Base-by-base conservation (phyloP, 2,329 filamentous ascomycete genomes). In the Ceratocystiopsis brevicomis region DNA sequence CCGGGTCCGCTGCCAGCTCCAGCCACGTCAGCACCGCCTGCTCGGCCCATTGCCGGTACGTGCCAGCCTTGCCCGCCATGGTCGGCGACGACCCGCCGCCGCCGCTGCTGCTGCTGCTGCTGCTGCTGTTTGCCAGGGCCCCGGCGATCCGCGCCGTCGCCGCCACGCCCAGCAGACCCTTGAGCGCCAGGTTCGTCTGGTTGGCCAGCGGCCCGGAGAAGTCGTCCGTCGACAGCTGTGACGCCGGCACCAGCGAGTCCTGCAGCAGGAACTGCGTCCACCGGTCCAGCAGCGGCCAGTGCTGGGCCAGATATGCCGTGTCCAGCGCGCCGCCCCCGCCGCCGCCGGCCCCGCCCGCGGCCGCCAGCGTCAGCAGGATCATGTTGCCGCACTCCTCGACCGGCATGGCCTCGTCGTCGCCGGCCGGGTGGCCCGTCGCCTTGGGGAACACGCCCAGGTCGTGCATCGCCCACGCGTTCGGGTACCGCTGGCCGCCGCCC, bases 91-190 rank as follows among this genome's bases (percentile, higher is more conserved):
- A 9, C 5, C 25, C 25, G 8, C 25, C 10, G 25, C 25, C 10
- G 25, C 25, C 8, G 25, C 25, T 8, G 6, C 8, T 8, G n/a
- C n/a, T n/a, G 25, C 25, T 9, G 8, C 25, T 30, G 25, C 25
- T 30, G 25, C 25, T 11, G 25, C 25, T 8, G 6, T 15, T 8
- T 3, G 10, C 33, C 11, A 34, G 12, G 10, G 33, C 33, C 33
- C 10, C 33, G 3, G 33, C 33, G 13, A 34, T 34, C 13, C 4
- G 8, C 3, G 15, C 15, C 76, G 86, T 86, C 19, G 81, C 81
- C 55, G 77, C 75, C 57, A 88, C 80, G 18, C 81, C 81, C 41
- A 87, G 68, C 48, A 86, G 84, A 17, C 81, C 81, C 54, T 87
- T 87, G 41, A 87, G 61, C 0, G 81, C 81, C 17, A 84, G 64